Evolutionary conservation across 306 rosid species (phyloP), one percentile per base, ranked within the genome.

Genomic region (Vachellia pachyceras): DNA sequence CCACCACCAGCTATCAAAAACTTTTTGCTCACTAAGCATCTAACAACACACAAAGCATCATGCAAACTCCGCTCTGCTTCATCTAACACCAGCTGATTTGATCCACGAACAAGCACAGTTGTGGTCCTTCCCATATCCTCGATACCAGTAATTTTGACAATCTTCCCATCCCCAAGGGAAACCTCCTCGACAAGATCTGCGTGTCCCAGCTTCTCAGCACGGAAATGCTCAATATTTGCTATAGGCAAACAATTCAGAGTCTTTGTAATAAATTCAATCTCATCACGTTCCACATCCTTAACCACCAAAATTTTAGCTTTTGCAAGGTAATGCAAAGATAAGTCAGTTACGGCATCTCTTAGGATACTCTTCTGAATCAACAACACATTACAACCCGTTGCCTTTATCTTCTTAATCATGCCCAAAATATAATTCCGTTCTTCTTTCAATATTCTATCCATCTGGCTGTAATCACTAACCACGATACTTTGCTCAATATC

Each of bases 1-100:
- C 99, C 99, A 33, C 99, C 99, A 2, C 99, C 99, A 0, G 99
- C 99, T 78, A 95, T 95, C 84, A 95, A 76, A 87, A 93, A 95
- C 85, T 92, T 87, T 89, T 95, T 95, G 50, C 76, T 91, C 68
- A 95, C 99, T 86, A 95, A 83, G 79, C 99, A 95, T 88, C 99
- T 88, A 52, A 95, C 94, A 76, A 95, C 99, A 87, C 99, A 95
- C 85, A 95, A 68, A 75, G 99, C 98, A 83, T 95, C 99, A 36
- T 95, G 99, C 89, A 95, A 79, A 81, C 98, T 93, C 80, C 99
- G 81, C 85, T 95, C 99, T 0, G 99, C 99, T 85, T 95, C 99
- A 66, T 93, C 99, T 4, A 95, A 33, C 83, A 95, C 99, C 74
- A 95, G 74, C 79, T 76, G 90, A 76, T 95, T 95, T 0, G 99